Evolutionary conservation across 257 asterid genomes (phyloP).

Genomic region (Fraxinus quadrangulata): DNA sequence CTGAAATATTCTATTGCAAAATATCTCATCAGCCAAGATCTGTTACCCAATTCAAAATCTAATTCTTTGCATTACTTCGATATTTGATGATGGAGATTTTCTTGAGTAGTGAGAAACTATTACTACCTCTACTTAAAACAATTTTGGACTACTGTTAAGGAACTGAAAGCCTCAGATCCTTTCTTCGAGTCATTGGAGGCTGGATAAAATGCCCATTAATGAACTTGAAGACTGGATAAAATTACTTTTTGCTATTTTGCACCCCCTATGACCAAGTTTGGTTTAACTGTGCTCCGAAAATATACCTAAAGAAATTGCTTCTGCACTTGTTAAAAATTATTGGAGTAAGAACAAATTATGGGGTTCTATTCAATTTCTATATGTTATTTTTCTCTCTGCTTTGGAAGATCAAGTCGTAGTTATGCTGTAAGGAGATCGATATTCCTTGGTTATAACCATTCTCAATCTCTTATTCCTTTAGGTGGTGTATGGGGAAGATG

Average conservation of each 20-base stretch:
- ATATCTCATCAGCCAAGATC: not conserved
- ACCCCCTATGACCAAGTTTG: not conserved
- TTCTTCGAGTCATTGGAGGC: not conserved
- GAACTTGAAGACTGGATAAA: not conserved
- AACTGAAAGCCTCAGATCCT: not conserved
- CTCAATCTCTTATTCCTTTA: conserved; percentile 33
- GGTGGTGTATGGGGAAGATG: conserved; percentile 88
- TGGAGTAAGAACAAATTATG: not conserved
- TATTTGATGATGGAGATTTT: not conserved
- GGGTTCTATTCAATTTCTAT: conserved; percentile 10
- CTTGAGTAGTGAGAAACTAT: not conserved
- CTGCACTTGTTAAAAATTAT: not conserved
- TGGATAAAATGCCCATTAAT: not conserved
- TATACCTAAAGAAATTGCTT: not conserved
- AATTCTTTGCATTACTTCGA: not conserved
- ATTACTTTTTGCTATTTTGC: not conserved
- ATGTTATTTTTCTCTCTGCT: not conserved
- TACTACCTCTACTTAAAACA: not conserved
- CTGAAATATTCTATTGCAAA: not conserved
- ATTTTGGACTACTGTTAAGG: not conserved
- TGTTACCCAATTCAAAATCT: not conserved
- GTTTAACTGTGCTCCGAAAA: not conserved
- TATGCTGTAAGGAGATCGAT: not conserved
- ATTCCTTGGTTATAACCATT: not conserved
- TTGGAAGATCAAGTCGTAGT: not conserved